Percentiles rank a stretch among this genome's conserved stretches.
These are phyloP conservation scores for Xerocomellus intermedius DNA, from an alignment of 768 basidiomycete species.

Conservation along the genomic window DNA sequence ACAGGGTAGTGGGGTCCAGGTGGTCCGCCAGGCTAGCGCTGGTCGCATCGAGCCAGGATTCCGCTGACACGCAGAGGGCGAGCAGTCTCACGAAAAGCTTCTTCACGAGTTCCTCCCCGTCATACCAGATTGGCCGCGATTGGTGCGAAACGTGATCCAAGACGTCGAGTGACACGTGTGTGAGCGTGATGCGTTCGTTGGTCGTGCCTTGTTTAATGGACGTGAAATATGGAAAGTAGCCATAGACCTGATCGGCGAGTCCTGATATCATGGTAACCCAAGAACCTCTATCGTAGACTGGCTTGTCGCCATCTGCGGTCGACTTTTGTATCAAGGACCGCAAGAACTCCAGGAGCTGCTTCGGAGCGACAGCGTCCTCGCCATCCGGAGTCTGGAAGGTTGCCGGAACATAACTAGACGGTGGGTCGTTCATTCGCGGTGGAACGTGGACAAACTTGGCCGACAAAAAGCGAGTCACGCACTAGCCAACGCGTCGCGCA, in stretches of 20 bases:
- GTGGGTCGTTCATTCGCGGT: slow-evolving; percentile 25
- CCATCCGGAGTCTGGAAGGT: slow-evolving; percentile 33
- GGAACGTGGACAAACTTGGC: neutral
- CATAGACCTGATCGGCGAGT: slow-evolving; percentile 53
- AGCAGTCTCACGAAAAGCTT: slow-evolving; percentile 52
- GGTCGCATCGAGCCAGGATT: slow-evolving; percentile 56
- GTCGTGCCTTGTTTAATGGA: slow-evolving; percentile 50
- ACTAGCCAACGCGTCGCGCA: neutral
- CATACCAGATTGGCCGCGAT: slow-evolving; percentile 50
- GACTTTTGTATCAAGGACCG: slow-evolving; percentile 36
- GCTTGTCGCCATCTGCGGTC: slow-evolving; percentile 33
- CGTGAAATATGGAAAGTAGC: slow-evolving; percentile 53
- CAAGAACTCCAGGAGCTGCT: slow-evolving; percentile 46
- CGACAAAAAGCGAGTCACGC: neutral
- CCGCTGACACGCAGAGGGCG: slow-evolving; percentile 53
- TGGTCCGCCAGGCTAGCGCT: slow-evolving; percentile 38
- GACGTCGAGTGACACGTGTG: slow-evolving; percentile 53
- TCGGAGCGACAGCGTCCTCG: slow-evolving; percentile 24
- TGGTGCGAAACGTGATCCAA: slow-evolving; percentile 49
- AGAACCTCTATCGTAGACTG: slow-evolving; percentile 36
- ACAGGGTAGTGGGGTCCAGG: slow-evolving; percentile 48
- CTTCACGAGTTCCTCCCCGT: slow-evolving; percentile 44
- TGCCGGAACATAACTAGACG: slow-evolving; percentile 27
- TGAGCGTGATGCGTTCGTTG: slow-evolving; percentile 56
- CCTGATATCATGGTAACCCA: slow-evolving; percentile 53